Evolutionary conservation across 2,329 filamentous ascomycete species (phyloP), one percentile per base, ranked within the genome.

Genomic region (Escovopsis sp.): DNA sequence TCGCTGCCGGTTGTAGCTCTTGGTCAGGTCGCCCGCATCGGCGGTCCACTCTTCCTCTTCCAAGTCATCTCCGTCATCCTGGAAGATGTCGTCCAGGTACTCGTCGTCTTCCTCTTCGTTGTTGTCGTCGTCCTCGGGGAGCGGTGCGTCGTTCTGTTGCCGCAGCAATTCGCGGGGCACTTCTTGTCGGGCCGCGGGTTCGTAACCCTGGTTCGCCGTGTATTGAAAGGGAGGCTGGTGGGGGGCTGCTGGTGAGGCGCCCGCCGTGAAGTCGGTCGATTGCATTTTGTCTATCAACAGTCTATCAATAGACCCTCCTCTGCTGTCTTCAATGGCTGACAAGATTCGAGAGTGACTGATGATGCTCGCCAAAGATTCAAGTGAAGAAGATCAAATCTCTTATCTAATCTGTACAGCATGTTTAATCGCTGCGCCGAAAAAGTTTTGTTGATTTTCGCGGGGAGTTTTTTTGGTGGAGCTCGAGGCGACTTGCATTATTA

Each of bases 1-100:
- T 46, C 77, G 73, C 59, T 93, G 85, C 47, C 87, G 81, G 60
- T 94, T 94, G 68, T 91, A 91, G 7, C 81, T 79, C 63, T 93
- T 91, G 33, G 85, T 87, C 44, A 86, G 73, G 59, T 94, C 84
- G 34, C 73, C 70, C 0, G 75, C 69, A 7, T 67, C 66, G 39
- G 77, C 67, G 15, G 72, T 63, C 53, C 75, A 76, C 23, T 77
- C 77, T 47, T 83, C 73, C 44, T 79, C 75, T 36, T 78, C 68
- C 9, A 80, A 77, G 32, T 77, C 69, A 32, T 72, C 66, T 12
- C 60, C 55, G 26, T 55, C 55, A 39, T 49, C 49, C 11, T 47
- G 57, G 35, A 71, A 60, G 12, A 39, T 39, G 15, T 39, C 37
- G 10, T 39, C 37, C 18, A 39, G 23, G 42, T 66, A 61, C 30